A percentile compares a stretch with the other conserved stretches of the same genome.
phyloP scores from a whole-genome alignment of 2,329 filamentous ascomycete genomes.

The Exophiala calicioides region DNA sequence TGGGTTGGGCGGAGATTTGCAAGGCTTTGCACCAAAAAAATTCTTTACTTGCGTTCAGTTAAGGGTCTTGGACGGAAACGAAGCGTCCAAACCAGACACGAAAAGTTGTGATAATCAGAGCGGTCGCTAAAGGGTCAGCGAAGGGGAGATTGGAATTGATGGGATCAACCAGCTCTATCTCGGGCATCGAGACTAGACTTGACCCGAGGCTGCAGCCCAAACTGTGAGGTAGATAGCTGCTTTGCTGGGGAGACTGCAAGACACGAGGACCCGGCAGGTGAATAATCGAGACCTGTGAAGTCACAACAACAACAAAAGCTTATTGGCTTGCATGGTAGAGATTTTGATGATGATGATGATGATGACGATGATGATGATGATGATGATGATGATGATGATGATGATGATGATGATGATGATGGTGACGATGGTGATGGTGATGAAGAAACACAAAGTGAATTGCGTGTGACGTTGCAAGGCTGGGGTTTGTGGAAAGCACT shows the following conservation, averaged over 20 bases:
- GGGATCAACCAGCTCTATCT: too few species aligned
- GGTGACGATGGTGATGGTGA: too few species aligned
- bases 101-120: constrained; percentile 10
- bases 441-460: too few species aligned
- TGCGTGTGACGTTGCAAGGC: too few species aligned
- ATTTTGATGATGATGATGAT: neutral
- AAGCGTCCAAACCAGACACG: too few species aligned
- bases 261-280: neutral
- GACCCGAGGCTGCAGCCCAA: neutral
- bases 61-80: neutral
- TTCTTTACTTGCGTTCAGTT: neutral
- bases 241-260: neutral
- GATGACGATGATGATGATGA: too few species aligned
- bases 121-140: neutral
- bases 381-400: too few species aligned
- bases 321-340: neutral
- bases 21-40: too few species aligned
- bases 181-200: neutral
- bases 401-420: too few species aligned
- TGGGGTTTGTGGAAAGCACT: too few species aligned
- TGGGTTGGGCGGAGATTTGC: too few species aligned
- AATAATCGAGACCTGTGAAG: constrained; percentile 2
- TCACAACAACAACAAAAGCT: neutral
- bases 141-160: neutral
- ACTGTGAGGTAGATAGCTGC: neutral